Evolutionary conservation across 495 filamentous ascomycete genomes (phyloP), one percentile per base, ranked within the genome.

Genomic region (Podospora didyma): DNA sequence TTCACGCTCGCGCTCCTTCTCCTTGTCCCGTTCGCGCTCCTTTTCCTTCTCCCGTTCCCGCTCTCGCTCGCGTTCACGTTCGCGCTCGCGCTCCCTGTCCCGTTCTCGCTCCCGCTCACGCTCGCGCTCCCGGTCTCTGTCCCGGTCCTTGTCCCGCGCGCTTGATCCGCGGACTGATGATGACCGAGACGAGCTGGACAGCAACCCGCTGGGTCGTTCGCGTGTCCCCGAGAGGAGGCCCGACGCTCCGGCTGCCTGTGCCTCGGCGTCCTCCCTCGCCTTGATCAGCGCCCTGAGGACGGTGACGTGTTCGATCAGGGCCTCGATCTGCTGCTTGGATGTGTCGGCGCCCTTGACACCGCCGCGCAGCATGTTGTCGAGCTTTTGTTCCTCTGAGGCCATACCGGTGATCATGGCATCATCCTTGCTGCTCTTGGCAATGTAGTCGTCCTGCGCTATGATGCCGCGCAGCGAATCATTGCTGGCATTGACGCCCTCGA

Each of bases 181-280:
- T 19, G 67, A 53, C 51, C 66, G 47, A 28, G 46, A 48, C 53
- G 72, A 53, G 57, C 59, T 59, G 0, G 62, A 57, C 3, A 64
- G 53, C 53, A 68, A 35, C 16, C 58, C 64, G 16, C 61, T 46
- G 0, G 71, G 51, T 22, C 70, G 49, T 58, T 75, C 59, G 23
- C 65, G 59, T n/a, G n/a, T n/a, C 9, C 59, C 51, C 4, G 56
- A 50, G 39, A 59, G n/a, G n/a, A n/a, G 47, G 2, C 61, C 49
- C 9, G 66, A 51, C 9, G 46, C 1, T 3, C 63, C 71, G 34
- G 72, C 73, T 47, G 77, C 72, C 57, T 82, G 82, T 54, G 80
- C 77, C 56, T 85, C 80, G 54, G 54, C 19, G 14, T 85, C 83
- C 59, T 87, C 83, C 64, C 84, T 84, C 24, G 80, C 82, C 59